Evolutionary conservation across 495 filamentous ascomycete genomes (phyloP).

Genomic region (Terfezia boudieri): DNA sequence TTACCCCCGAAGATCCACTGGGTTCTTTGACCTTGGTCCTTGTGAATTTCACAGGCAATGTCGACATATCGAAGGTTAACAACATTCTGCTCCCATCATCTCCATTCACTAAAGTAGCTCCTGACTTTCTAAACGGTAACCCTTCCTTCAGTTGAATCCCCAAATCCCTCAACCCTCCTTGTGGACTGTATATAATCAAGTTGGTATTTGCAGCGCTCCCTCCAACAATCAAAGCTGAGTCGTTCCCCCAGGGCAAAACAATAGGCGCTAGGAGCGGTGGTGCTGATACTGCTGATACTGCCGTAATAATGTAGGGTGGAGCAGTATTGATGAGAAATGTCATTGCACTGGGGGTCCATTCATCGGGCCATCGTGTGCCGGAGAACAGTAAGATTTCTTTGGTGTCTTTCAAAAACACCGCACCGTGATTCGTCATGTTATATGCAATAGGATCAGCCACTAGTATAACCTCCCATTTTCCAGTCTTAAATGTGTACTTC

Average conservation of each 20-base stretch:
- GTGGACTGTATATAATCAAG: conserved; percentile 39
- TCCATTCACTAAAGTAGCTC: conserved; percentile 32
- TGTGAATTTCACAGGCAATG: conserved; percentile 54
- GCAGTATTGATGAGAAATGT: conserved; percentile 51
- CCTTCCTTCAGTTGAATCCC: conserved; percentile 35
- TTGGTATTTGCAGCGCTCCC: conserved; percentile 41
- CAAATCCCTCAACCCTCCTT: conserved; percentile 40
- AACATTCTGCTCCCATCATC: conserved; percentile 68
- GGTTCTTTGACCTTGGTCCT: conserved; percentile 8
- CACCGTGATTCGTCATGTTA: conserved; percentile 42
- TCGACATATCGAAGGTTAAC: conserved; percentile 53
- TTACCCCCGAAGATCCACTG: conserved; percentile 1
- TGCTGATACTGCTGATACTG: conserved; percentile 33
- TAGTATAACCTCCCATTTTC: conserved; percentile 49
- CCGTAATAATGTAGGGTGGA: conserved; percentile 28
- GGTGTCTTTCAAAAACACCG: conserved; percentile 46
- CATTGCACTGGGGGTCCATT: conserved; percentile 33
- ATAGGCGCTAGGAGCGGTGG: conserved; percentile 45
- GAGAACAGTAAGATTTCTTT: conserved; percentile 62
- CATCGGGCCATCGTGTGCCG: conserved; percentile 36
- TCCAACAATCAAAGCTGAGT: conserved; percentile 52
- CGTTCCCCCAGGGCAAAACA: conserved; percentile 53
- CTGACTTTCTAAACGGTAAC: conserved; percentile 21
- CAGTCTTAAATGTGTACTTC: conserved; percentile 52
- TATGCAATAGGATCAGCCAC: conserved; percentile 33